phyloP scores from a whole-genome alignment of 495 filamentous ascomycete species.

The Diplogelasinospora grovesii region DNA sequence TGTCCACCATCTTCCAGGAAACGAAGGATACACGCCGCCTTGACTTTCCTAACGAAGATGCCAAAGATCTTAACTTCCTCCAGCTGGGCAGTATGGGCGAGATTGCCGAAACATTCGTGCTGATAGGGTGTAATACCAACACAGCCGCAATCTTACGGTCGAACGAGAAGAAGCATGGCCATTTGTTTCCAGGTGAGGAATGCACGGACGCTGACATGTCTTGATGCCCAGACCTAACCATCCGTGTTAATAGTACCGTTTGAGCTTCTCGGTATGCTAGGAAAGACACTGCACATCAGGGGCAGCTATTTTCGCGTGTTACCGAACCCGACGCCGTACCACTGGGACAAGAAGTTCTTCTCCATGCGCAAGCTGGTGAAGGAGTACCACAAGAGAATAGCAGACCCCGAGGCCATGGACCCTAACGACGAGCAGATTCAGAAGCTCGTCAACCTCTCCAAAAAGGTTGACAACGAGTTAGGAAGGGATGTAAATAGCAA shows the following conservation, averaged over 20 bases:
- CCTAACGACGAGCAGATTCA: slow-evolving; percentile 11
- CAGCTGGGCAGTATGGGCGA: slow-evolving; percentile 32
- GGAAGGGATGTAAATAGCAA: slow-evolving; percentile 5
- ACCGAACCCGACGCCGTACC: slow-evolving; percentile 42
- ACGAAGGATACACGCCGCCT: slow-evolving; percentile 26
- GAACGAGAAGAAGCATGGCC: slow-evolving; percentile 27
- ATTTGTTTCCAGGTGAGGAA: slow-evolving; percentile 43
- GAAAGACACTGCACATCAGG: slow-evolving; percentile 35
- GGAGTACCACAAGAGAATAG: slow-evolving; percentile 23
- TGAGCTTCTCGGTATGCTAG: slow-evolving; percentile 47
- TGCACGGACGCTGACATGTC: too few species aligned
- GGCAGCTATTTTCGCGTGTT: slow-evolving; percentile 39
- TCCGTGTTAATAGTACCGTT: slow-evolving; percentile 36
- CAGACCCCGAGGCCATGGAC: slow-evolving; percentile 5
- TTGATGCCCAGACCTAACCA: slow-evolving; percentile 7
- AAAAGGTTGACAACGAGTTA: slow-evolving; percentile 7
- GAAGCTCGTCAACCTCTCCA: slow-evolving; percentile 3
- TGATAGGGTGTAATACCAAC: slow-evolving; percentile 37
- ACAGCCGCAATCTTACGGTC: slow-evolving; percentile 34
- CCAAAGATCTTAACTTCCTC: slow-evolving; percentile 26
- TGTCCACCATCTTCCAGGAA: slow-evolving; percentile 38
- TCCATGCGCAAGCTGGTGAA: slow-evolving; percentile 27
- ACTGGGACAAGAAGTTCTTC: slow-evolving; percentile 40
- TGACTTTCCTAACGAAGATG: slow-evolving; percentile 30
- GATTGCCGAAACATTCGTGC: slow-evolving; percentile 38